Percentiles rank a stretch among this genome's conserved stretches.
Evolutionary conservation across 1,284 basidiomycete genomes (phyloP).

Genomic region (Anthracocystis panici-leucophaei): DNA sequence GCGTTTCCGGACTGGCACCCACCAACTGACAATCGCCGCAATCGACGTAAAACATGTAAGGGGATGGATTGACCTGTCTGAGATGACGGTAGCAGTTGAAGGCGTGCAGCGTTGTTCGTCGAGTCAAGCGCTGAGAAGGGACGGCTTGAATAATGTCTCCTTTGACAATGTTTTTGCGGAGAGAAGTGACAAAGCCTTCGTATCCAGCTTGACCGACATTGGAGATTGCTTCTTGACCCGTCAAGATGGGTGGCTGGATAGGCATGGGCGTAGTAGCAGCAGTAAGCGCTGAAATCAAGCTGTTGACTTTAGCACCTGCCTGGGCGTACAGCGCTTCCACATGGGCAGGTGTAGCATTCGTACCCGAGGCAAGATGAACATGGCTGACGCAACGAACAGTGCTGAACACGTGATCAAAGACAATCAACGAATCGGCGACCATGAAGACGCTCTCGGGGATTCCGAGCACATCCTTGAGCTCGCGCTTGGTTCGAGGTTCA

Average conservation of each 20-base stretch:
- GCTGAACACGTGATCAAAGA: conserved; percentile 98
- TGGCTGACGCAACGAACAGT: conserved; percentile 93
- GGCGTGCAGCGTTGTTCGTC: conserved; percentile 88
- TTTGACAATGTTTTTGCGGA: conserved; percentile 93
- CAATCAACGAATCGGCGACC: conserved; percentile 91
- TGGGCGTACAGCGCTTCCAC: conserved; percentile 64
- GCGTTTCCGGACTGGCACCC: conserved; percentile 95
- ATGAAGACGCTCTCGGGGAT: conserved; percentile 97
- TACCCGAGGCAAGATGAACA: conserved; percentile 80
- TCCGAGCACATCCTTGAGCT: conserved; percentile 78
- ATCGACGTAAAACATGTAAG: conserved; percentile 99
- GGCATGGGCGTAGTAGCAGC: conserved; percentile 74
- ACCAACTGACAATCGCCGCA: conserved; percentile 87
- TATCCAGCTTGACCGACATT: conserved; percentile 96
- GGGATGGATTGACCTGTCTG: conserved; percentile 93
- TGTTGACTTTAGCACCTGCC: conserved; percentile 43
- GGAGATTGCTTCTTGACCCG: conserved; percentile 74
- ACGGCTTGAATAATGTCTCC: conserved; percentile 99
- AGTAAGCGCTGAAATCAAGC: conserved; percentile 40
- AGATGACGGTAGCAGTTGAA: conserved; percentile 97
- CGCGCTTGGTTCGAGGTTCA: conserved; percentile 76
- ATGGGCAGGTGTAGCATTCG: conserved; percentile 72
- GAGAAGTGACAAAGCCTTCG: conserved; percentile 87
- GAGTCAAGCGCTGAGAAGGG: conserved; percentile 88
- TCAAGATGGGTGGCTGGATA: conserved; percentile 71